Evolutionary conservation across 2,329 filamentous ascomycete species (phyloP), one percentile per base, ranked within the genome.

Genomic region (Daldinia eschscholtzii): DNA sequence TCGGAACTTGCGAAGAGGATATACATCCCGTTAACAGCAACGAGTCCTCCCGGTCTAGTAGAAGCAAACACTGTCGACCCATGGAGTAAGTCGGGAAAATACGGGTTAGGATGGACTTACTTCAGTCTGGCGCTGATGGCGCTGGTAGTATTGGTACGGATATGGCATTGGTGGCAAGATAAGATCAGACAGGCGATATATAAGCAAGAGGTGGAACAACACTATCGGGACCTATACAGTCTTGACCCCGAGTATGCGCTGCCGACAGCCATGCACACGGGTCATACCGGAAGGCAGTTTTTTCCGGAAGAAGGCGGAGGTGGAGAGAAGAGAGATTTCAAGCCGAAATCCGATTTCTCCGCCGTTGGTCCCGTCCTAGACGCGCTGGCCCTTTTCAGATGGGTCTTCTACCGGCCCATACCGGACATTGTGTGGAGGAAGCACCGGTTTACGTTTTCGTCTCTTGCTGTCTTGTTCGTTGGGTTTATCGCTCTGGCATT

Each of bases 101-200:
- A 98, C 81, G 93, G 87, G 1, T 82, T 93, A 58, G 93, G 91
- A 64, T 97, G 93, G 89, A 93, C 95, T 13, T 97, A 97, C 80
- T 97, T 97, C 76, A 90, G 92, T 59, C 80, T 97, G 56, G 88
- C 90, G 57, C 80, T 98, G 67, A 85, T 94, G 71, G 86, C 87
- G 30, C 75, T 88, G 61, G 89, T 94, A 4, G 82, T 92, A 10
- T 76, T 91, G 10, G 84, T 95, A 77, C 89, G 93, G 72, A 86
- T 92, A 77, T 97, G 94, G 85, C 92, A 97, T 80, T 90, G 92
- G 73, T 97, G 93, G 91, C 93, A 94, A 74, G 94, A 98, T 83
- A 97, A 96, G 82, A 93, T 97, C 72, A 89, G 94, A 73, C 92
- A 94, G 73, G 94, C 93, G 70, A 88, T 96, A 67, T 93, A 96